phyloP scores from a whole-genome alignment of 495 filamentous ascomycete species.

The Diplogelasinospora grovesii region DNA sequence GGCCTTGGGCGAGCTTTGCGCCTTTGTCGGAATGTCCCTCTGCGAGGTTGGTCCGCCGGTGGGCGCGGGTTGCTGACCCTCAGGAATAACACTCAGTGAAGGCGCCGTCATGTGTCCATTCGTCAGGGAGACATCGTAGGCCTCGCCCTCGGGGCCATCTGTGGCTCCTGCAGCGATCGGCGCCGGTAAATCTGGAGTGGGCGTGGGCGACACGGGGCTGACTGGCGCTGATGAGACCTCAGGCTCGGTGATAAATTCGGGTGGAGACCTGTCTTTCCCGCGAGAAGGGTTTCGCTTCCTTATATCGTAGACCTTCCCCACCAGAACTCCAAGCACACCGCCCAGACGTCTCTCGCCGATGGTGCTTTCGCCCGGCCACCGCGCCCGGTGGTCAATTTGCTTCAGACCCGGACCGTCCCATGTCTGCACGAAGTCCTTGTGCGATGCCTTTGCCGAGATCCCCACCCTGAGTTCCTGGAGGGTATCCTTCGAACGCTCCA shows the following conservation, averaged over 20 bases:
- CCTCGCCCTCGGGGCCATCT: neutral
- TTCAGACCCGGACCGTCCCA: slow-evolving; percentile 53
- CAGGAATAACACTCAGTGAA: no score
- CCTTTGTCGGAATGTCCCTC: neutral
- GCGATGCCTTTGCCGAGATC: slow-evolving; percentile 55
- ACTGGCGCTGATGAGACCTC: neutral
- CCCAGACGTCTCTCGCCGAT: slow-evolving; percentile 48
- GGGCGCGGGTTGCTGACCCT: neutral
- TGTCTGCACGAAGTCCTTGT: slow-evolving; percentile 52
- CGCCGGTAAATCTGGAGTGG: no score
- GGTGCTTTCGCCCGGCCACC: slow-evolving; percentile 44
- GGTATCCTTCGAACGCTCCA: slow-evolving; percentile 61
- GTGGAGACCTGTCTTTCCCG: neutral
- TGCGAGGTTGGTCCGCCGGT: no score
- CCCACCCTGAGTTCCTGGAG: slow-evolving; percentile 76
- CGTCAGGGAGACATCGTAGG: neutral
- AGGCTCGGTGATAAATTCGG: neutral
- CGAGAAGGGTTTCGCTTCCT: slow-evolving; percentile 18
- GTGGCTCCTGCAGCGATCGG: no score
- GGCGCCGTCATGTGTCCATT: neutral
- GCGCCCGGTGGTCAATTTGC: slow-evolving; percentile 50
- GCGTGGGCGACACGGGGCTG: slow-evolving; percentile 1
- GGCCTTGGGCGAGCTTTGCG: neutral
- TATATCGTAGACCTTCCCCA: slow-evolving; percentile 60
- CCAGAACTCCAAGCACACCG: slow-evolving; percentile 68